Base-by-base conservation (phyloP, 2,329 filamentous ascomycete genomes). In the Epichloe uncinata region DNA sequence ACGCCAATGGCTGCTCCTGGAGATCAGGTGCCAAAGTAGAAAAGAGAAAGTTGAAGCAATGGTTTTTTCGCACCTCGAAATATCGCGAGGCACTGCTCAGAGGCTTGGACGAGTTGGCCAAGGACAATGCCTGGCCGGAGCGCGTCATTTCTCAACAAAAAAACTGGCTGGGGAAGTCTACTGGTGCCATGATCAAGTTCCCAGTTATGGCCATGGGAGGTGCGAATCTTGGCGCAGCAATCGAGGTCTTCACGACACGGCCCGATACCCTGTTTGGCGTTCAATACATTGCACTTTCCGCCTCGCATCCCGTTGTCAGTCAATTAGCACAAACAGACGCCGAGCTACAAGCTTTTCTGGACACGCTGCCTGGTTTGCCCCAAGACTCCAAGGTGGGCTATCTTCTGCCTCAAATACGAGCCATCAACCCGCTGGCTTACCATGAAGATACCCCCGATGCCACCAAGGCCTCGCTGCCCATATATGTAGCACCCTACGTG, bases 251-350 rank as follows among this genome's bases (percentile, higher is more conserved):
- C 61, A 95, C 89, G 2, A 94, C 87, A 5, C 76, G 89, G 18
- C 83, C 87, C 6, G 89, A 95, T 63, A 95, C 89, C 2, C 68
- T 95, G n/a, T 85, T 86, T 57, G 89, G 87, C 0, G 88, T 87
- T 5, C 87, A 94, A 60, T 95, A 91, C 62, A 58, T 95, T 50
- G 88, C 88, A 0, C 71, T 95, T 13, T 85, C 88, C 2, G 71
- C 86, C 15, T 76, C 75, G 1, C 87, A 94, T 55, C 81, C 84
- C 0, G 68, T 88, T 4, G 87, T 89, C 1, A 63, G 73, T 47
- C 64, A 74, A 43, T 61, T 85, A 40, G 83, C 84, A 0, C 68
- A 75, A 55, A 66, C 66, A 5, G 78, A 89, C 57, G 62, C 72
- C 0, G 73, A 78, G 36, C 72, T 95, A 11, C 78, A 77, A 55